A percentile compares a stretch with the other conserved stretches of the same genome.
Evolutionary conservation across 2,329 filamentous ascomycete genomes (phyloP).

Genomic region (Scytalidium sp.): DNA sequence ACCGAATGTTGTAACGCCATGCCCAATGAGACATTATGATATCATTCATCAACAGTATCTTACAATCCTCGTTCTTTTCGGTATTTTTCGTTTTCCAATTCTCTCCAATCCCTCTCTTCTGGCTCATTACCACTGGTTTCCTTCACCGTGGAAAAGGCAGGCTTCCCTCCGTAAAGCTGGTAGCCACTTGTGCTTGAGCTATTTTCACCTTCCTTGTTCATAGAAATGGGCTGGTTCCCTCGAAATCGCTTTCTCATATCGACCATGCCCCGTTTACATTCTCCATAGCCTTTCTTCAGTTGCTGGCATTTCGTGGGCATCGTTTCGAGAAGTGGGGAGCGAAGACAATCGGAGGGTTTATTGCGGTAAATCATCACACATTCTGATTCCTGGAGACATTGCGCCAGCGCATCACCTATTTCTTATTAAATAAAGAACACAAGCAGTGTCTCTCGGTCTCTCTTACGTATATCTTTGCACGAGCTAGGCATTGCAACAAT

Average conservation of each 20-base stretch:
- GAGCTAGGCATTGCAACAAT: slow-evolving; percentile 76
- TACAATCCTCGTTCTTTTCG: slow-evolving; percentile 25
- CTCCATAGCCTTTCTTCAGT: slow-evolving; percentile 86
- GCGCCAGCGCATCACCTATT: slow-evolving; percentile 82
- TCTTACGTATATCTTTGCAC: slow-evolving; percentile 91
- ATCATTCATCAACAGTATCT: background rate
- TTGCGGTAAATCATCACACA: slow-evolving; percentile 93
- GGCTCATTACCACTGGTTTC: slow-evolving; percentile 67
- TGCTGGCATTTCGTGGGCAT: slow-evolving; percentile 89
- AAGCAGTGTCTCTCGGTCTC: slow-evolving; percentile 5
- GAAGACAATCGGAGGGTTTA: slow-evolving; percentile 82
- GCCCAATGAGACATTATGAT: background rate
- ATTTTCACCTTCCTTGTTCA: slow-evolving; percentile 56
- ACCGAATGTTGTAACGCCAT: background rate
- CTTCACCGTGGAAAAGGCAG: slow-evolving; percentile 64
- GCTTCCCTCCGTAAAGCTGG: slow-evolving; percentile 77
- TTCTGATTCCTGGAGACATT: slow-evolving; percentile 94
- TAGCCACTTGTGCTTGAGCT: slow-evolving; percentile 37
- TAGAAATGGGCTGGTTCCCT: slow-evolving; percentile 81
- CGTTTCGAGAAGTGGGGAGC: slow-evolving; percentile 73
- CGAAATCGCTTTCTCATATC: slow-evolving; percentile 99
- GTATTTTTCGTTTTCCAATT: slow-evolving; percentile 62
- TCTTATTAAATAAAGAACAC: slow-evolving; percentile 3
- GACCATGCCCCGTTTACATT: slow-evolving; percentile 94
- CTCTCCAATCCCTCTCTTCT: slow-evolving; percentile 58